Conservation (phyloP, 192 early-diverging fungal genomes). For the Backusella circina region DNA sequence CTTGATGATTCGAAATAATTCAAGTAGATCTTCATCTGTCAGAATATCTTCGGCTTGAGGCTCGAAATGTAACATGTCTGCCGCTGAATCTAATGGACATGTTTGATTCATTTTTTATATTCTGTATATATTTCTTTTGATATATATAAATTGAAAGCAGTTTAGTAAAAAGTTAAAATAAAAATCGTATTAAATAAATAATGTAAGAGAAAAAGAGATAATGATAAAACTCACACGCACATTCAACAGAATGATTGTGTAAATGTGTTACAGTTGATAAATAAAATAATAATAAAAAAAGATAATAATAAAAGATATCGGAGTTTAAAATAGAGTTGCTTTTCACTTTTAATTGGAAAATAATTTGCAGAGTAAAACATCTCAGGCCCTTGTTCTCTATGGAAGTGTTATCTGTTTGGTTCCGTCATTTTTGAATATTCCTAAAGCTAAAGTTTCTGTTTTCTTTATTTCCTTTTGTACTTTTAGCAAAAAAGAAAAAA, state of each 20-base stretch:
- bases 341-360: neutral
- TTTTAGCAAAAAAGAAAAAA: too few species aligned
- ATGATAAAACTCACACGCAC: neutral
- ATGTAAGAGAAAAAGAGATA: neutral
- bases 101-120: neutral
- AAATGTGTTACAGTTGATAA: neutral
- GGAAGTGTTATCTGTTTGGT: neutral
- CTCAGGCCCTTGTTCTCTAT: neutral
- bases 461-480: neutral
- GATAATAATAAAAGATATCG: neutral
- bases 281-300: neutral
- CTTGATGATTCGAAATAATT: conserved; percentile 31
- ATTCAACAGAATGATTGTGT: neutral
- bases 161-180: neutral
- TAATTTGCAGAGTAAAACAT: neutral
- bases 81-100: neutral
- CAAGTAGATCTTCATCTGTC: conserved; percentile 31
- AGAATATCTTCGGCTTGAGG: conserved; percentile 32
- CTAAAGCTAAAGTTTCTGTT: neutral
- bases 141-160: neutral
- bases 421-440: neutral
- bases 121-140: neutral
- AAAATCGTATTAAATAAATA: neutral
- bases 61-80: conserved; percentile 14
- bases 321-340: neutral